phyloP scores from a whole-genome alignment of 108 stramenopile genomes.

The Skeletonema potamos region DNA sequence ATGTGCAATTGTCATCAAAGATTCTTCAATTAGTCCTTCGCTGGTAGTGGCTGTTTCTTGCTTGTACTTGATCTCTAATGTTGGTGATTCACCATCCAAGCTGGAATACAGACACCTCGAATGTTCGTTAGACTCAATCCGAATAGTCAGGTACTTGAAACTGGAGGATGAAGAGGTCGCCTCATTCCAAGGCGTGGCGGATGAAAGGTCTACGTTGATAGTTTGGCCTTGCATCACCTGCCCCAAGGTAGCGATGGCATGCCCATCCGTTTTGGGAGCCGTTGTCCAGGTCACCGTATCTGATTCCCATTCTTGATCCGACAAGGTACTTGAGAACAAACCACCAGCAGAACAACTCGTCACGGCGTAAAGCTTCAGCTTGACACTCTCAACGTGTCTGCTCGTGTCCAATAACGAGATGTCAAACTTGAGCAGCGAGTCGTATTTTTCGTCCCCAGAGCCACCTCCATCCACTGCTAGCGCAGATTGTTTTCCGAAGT shows the following conservation, averaged over 20 bases:
- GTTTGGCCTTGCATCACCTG: not conserved
- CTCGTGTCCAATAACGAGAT: constrained; percentile 1
- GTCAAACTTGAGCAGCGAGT: constrained; percentile 18
- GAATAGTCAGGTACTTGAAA: constrained; percentile 1
- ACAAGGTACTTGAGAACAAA: constrained; percentile 5
- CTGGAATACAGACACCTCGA: constrained; percentile 24
- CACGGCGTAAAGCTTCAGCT: not conserved
- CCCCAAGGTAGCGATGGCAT: not conserved
- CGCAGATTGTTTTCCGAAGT: constrained; percentile 21
- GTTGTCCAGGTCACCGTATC: constrained; percentile 11
- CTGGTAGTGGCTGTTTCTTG: not conserved
- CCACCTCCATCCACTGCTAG: constrained; percentile 20
- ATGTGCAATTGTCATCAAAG: not conserved
- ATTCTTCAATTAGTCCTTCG: not conserved
- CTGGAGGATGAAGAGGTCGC: not conserved
- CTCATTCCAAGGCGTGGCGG: not conserved
- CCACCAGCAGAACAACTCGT: constrained; percentile 14
- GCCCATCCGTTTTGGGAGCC: constrained; percentile 13
- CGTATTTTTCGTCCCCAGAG: constrained; percentile 14
- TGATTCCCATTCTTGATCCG: not conserved
- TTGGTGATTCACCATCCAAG: constrained; percentile 19
- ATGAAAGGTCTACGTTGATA: constrained; percentile 8
- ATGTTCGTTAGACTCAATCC: constrained; percentile 21
- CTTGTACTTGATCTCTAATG: constrained; percentile 3
- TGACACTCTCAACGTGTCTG: not conserved